Evolutionary conservation across 2,329 filamentous ascomycete species (phyloP), one percentile per base, ranked within the genome.

Genomic region (Xylaria sp.): DNA sequence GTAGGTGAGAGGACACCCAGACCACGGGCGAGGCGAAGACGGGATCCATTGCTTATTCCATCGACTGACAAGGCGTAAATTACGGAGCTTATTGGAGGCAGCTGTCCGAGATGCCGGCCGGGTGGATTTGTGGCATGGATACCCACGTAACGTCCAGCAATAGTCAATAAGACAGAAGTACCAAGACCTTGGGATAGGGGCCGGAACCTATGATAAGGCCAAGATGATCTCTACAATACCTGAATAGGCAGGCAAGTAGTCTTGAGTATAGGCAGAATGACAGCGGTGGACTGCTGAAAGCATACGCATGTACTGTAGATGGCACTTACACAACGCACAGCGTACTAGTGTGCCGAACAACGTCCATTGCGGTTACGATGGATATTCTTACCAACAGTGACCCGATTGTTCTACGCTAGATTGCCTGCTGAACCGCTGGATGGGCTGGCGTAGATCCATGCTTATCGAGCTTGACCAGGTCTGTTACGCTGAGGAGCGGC

Each of bases 11-110:
- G 51, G 2, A 23, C 54, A 36, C 28, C n/a, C 48, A 56, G 15
- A 20, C 26, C 46, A 58, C 33, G 54, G 62, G 59, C 59, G 48
- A 67, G 56, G 56, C 63, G 63, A 63, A 60, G 56, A 49, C 51
- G 40, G 59, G 59, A 63, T 44, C 63, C 54, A 58, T 49, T 69
- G 59, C 67, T 69, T 67, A 67, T 67, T 70, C 68, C 64, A 67
- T 60, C 61, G n/a, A 40, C 44, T 33, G 61, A 44, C 59, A 53
- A 65, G 42, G 42, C 57, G 44, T 46, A 40, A 59, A 28, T 38
- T 26, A 33, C 33, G 33, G 33, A 33, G 33, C 33, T 33, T 33
- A 28, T 66, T 54, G 51, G 66, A 64, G 49, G 33, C 23, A 67
- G 26, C 56, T 59, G 20, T 20, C 59, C 54, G 38, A 66, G 59